phyloP scores from a whole-genome alignment of 1,284 basidiomycete genomes.

The Hymenochaete sp. region DNA sequence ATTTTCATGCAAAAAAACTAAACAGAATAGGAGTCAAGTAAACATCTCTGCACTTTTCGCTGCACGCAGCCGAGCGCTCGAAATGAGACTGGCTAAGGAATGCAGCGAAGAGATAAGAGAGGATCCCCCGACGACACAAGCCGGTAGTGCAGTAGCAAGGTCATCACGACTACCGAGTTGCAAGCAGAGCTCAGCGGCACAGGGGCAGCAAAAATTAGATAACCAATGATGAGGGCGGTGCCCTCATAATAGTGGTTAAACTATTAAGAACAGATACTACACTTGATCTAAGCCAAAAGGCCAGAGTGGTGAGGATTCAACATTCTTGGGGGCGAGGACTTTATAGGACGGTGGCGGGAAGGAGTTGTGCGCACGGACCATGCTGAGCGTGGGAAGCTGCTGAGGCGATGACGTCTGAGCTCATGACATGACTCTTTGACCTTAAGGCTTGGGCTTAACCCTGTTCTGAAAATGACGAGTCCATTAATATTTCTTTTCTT shows the following conservation, averaged over 20 bases:
- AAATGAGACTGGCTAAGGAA: constrained; percentile 9
- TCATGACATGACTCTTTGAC: no score
- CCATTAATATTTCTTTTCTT: no score
- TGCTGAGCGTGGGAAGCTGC: no score
- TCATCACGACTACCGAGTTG: constrained; percentile 18
- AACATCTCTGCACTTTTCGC: constrained; percentile 5
- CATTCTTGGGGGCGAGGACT: background rate
- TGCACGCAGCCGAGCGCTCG: constrained; percentile 11
- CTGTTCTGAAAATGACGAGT: no score
- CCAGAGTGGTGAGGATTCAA: constrained; percentile 67
- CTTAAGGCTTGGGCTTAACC: no score
- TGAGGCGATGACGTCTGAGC: no score
- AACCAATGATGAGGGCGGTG: constrained; percentile 35
- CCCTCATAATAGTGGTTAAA: constrained; percentile 65
- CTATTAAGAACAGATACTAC: constrained; percentile 91
- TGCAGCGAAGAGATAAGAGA: constrained; percentile 14
- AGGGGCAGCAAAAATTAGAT: constrained; percentile 25
- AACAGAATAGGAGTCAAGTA: no score
- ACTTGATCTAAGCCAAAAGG: constrained; percentile 96
- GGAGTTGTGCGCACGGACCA: constrained; percentile 10
- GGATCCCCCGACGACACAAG: constrained; percentile 19
- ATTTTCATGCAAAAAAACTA: background rate
- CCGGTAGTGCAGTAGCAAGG: constrained; percentile 18
- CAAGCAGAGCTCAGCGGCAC: constrained; percentile 17
- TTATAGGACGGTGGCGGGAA: constrained; percentile 1